Base-by-base conservation (phyloP, 768 basidiomycete species). In the Exsudoporus frostii region DNA sequence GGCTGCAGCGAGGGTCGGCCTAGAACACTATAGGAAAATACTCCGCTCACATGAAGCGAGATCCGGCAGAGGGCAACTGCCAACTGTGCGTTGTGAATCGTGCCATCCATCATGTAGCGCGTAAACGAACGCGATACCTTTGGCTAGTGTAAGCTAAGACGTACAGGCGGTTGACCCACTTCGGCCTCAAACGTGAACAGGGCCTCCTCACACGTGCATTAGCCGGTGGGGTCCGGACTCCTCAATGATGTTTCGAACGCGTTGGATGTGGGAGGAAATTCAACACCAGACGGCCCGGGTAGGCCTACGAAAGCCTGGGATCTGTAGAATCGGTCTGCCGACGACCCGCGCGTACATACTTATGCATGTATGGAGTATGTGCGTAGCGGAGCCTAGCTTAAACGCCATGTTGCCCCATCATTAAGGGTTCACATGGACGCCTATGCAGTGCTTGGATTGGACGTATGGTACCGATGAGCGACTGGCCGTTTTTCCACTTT, bases 81-180 rank as follows among this genome's bases (percentile, higher is more conserved):
- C n/a, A n/a, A 11, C n/a, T n/a, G 19, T 20, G 39, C 22, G 15
- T 39, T 7, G 38, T 39, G 38, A 24, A 24, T 22, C 10, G 29
- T 30, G 29, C n/a, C n/a, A n/a, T n/a, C n/a, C 29, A 30, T 30
- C 29, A n/a, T n/a, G n/a, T n/a, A n/a, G n/a, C 29, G 27, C 27
- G 24, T 7, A 24, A 22, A 25, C 37, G 25, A 57, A 45, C 38
- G 37, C n/a, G 33, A 17, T 13, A 11, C 37, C 53, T 39, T 22
- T 46, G 39, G 20, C 1, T 25, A 4, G 27, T n/a, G n/a, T 27
- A 27, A 27, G 27, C 8, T 5, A 56, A 51, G 39, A 47, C 48
- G 56, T 58, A 44, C 48, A 36, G 14, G 17, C 20, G 45, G 33
- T n/a, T 34, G 14, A 57, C 57, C 57, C 57, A 58, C 57, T 17